Evolutionary conservation across 352 stramenopile species (phyloP).

Genomic region (Globisporangium recalcitrans): DNA sequence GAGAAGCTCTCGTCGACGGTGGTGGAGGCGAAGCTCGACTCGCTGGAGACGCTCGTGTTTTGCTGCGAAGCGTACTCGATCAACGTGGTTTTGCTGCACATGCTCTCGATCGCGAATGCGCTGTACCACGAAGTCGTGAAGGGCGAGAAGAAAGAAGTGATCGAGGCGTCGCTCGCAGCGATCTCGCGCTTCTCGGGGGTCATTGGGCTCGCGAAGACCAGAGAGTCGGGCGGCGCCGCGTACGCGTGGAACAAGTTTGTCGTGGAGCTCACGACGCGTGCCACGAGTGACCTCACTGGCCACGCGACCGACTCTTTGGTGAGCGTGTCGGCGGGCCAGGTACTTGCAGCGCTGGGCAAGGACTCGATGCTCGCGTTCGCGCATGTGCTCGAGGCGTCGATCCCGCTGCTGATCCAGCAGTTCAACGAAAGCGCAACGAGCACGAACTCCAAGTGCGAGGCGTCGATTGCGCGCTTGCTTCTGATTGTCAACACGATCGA

Average conservation of each 20-base stretch:
- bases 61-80: conserved; percentile 77
- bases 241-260: conserved; percentile 87
- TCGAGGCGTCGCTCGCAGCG: conserved; percentile 46
- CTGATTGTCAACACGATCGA: conserved; percentile 81
- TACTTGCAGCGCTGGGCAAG: conserved; percentile 60
- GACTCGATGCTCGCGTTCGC: conserved; percentile 62
- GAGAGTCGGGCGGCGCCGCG: conserved; percentile 39
- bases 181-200: conserved; percentile 61
- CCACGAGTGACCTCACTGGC: conserved; percentile 55
- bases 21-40: conserved; percentile 75
- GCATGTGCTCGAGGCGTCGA: conserved; percentile 61
- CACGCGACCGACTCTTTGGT: conserved; percentile 80
- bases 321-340: conserved; percentile 63
- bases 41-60: conserved; percentile 79
- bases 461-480: conserved; percentile 54
- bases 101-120: conserved; percentile 52
- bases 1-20: conserved; percentile 82
- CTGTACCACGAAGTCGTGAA: conserved; percentile 84
- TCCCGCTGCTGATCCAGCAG: conserved; percentile 63
- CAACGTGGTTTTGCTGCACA: conserved; percentile 71
- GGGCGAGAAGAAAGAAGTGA: conserved; percentile 81
- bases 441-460: conserved; percentile 63
- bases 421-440: conserved; percentile 37
- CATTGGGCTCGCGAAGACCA: conserved; percentile 60
- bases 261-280: conserved; percentile 64